Evolutionary conservation across 768 basidiomycete species (phyloP), one percentile per base, ranked within the genome.

Genomic region (Termitomyces sp.): DNA sequence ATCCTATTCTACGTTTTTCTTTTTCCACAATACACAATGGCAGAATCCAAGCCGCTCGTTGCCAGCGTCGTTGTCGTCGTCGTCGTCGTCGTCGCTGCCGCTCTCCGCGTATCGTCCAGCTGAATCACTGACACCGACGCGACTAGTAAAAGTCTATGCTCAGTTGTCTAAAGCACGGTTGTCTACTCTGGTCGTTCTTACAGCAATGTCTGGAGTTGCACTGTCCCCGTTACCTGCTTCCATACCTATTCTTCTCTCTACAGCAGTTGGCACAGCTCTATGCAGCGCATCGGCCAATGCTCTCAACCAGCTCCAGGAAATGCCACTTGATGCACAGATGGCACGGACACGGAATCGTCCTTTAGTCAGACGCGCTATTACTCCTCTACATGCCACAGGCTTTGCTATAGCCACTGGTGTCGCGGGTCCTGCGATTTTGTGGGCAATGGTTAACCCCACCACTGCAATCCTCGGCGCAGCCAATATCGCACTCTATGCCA

Each of bases 291-390:
- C 94, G 0, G 97, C 97, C 27, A 98, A 98, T 66, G 81, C 96
- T 2, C 77, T 97, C 63, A 99, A 99, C 71, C 94, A 99, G 68
- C 74, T 98, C 3, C 88, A 94, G 64, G 97, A 99, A 71, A 78
- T 91, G 7, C 97, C 97, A 0, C 91, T 94, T 60, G 97, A 99
- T 64, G 95, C 97, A 0, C 97, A 99, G 67, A 98, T 98, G 88
- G 79, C 85, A 0, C 83, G 97, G 43, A 98, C 97, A 0, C 83
- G 95, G 29, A 85, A 78, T 52, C 77, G 97, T 16, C 94, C 96
- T 0, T 82, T 99, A 23, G 93, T 94, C 1, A 83, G 91, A 16
- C 76, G 88, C 31, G 86, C 87, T n/a, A 84, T 98, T 58, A 84
- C 84, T 2, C 89, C 95, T 0, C 67, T 89, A 13, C 96, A 98